Evolutionary conservation across 352 stramenopile genomes (phyloP).

Genomic region (Phytophthora agathidicida): DNA sequence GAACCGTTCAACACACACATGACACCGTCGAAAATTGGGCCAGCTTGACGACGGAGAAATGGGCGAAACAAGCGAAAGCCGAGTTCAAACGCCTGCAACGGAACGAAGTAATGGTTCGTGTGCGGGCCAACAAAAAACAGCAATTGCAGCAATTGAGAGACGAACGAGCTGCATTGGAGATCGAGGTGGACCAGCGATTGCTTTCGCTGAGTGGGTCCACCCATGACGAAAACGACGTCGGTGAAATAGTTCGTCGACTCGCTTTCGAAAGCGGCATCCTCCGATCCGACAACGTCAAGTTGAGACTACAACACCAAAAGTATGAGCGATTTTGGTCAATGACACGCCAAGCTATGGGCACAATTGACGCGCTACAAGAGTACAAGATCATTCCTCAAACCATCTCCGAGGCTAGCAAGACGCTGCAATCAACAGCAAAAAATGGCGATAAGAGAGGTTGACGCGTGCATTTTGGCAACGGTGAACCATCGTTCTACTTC

Average conservation of each 20-base stretch:
- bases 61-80: neutral
- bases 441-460: neutral
- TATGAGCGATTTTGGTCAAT: neutral
- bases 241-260: neutral
- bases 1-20: too few relatives aligned
- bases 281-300: neutral
- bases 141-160: neutral
- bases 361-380: neutral
- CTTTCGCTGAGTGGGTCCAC: neutral
- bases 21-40: neutral
- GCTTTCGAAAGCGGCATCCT: neutral
- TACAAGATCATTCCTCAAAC: neutral
- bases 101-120: neutral
- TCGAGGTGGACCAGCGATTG: neutral
- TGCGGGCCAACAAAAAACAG: neutral
- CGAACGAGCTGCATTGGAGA: neutral
- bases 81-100: neutral
- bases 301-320: neutral
- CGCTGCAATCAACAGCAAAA: neutral
- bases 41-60: neutral
- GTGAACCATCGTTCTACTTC: conserved; percentile 31
- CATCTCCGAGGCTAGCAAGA: neutral
- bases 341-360: neutral
- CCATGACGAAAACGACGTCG: neutral
- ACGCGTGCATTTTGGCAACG: conserved; percentile 12